phyloP scores from a whole-genome alignment of 495 filamentous ascomycete species.

The Neurospora sublineolata region DNA sequence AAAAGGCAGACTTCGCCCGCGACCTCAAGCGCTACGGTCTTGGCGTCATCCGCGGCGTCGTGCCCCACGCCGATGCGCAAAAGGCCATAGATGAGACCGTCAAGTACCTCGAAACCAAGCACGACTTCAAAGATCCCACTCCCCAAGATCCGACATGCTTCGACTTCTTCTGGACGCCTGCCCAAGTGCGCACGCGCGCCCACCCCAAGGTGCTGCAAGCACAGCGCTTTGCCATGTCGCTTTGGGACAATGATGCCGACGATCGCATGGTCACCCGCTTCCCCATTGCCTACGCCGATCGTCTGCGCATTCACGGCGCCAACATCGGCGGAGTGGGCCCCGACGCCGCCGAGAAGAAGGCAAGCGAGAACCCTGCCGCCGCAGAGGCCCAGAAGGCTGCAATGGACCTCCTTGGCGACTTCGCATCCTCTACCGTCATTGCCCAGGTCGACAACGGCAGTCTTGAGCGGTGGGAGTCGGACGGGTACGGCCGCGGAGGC shows the following conservation, averaged over 20 bases:
- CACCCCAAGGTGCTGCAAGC: slow-evolving; percentile 63
- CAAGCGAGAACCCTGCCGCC: slow-evolving; percentile 8
- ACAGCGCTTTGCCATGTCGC: slow-evolving; percentile 67
- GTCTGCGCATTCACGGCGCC: slow-evolving; percentile 59
- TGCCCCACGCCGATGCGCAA: slow-evolving; percentile 46
- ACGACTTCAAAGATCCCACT: slow-evolving; percentile 39
- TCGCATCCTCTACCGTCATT: slow-evolving; percentile 35
- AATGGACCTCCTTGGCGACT: slow-evolving; percentile 33
- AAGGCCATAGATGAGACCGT: slow-evolving; percentile 45
- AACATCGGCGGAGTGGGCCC: slow-evolving; percentile 27
- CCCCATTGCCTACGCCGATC: slow-evolving; percentile 73
- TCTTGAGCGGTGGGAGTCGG: slow-evolving; percentile 81
- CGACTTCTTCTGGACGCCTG: slow-evolving; percentile 85
- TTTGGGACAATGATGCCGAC: slow-evolving; percentile 69
- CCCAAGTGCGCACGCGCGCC: slow-evolving; percentile 66
- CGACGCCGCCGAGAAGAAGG: slow-evolving; percentile 11
- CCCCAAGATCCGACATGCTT: slow-evolving; percentile 63
- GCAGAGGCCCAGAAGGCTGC: slow-evolving; percentile 15
- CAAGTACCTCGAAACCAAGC: slow-evolving; percentile 51
- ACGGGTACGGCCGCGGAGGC: slow-evolving; percentile 58
- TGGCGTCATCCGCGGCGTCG: slow-evolving; percentile 54
- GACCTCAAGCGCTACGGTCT: slow-evolving; percentile 55
- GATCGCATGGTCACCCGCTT: slow-evolving; percentile 44
- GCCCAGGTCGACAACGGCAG: slow-evolving; percentile 80
- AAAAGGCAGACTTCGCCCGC: slow-evolving; percentile 35